These are phyloP conservation scores for Castanea sativa DNA, from an alignment of 306 rosid species.

Conservation along the genomic window DNA sequence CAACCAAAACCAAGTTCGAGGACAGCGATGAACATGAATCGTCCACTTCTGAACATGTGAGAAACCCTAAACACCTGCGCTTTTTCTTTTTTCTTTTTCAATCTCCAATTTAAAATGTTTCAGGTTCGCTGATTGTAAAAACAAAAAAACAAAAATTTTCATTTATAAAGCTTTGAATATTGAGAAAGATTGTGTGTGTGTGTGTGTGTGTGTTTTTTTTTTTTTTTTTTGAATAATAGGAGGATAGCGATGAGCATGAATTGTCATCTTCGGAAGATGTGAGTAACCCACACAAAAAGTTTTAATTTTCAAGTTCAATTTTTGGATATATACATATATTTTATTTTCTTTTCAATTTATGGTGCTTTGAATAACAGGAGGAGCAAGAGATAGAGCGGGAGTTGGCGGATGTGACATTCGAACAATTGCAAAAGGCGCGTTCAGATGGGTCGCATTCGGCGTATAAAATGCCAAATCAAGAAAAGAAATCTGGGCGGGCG, in stretches of 20 bases:
- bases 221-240: neutral
- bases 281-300: neutral
- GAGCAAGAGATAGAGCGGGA: slow-evolving; percentile 76
- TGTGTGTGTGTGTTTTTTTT: no score
- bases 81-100: neutral
- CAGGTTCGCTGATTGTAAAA: neutral
- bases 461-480: slow-evolving; percentile 38
- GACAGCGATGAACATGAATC: slow-evolving; percentile 30
- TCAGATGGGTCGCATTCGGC: slow-evolving; percentile 60
- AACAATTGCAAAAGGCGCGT: slow-evolving; percentile 83
- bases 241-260: slow-evolving; percentile 26
- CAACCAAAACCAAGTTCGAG: slow-evolving; percentile 26
- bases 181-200: no score
- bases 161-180: no score
- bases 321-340: neutral
- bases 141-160: no score
- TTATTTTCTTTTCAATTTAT: neutral
- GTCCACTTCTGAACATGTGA: slow-evolving; percentile 40
- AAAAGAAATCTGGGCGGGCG: slow-evolving; percentile 53
- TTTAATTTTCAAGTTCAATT: slow-evolving; percentile 1
- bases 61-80: slow-evolving; percentile 5
- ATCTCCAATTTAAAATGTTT: no score
- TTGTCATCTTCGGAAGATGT: slow-evolving; percentile 34
- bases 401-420: slow-evolving; percentile 82
- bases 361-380: slow-evolving; percentile 10